phyloP scores from a whole-genome alignment of 169 alveolate genomes.

The Plasmodium inui region DNA sequence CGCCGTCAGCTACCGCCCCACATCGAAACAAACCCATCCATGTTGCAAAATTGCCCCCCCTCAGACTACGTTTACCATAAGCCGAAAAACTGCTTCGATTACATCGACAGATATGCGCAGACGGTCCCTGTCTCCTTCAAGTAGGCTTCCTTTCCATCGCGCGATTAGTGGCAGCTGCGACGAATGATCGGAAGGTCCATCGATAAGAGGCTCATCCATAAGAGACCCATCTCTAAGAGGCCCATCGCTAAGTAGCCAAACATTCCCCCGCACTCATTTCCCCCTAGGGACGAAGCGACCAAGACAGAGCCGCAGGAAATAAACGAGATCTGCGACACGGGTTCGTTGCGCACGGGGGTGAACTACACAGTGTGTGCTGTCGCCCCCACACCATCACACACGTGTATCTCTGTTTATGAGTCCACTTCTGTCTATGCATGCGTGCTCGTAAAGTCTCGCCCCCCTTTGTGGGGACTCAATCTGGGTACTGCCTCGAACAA shows the following conservation, averaged over 20 bases:
- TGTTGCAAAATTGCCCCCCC: not conserved
- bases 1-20: not conserved
- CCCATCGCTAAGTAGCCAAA: not conserved
- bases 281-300: slow-evolving; percentile 55
- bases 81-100: slow-evolving; percentile 61
- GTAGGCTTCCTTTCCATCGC: slow-evolving; percentile 3
- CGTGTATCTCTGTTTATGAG: not conserved
- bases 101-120: slow-evolving; percentile 56
- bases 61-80: slow-evolving; percentile 46
- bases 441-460: not conserved
- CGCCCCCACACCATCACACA: not conserved
- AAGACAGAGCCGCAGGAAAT: slow-evolving; percentile 74
- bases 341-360: slow-evolving; percentile 6
- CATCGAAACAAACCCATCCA: not conserved
- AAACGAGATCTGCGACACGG: slow-evolving; percentile 73
- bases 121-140: slow-evolving; percentile 56
- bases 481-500: not conserved
- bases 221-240: too few relatives aligned
- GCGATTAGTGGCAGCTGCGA: not conserved
- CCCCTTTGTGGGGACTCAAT: not conserved
- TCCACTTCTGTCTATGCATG: not conserved
- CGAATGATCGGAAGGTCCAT: not conserved
- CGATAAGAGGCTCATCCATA: not conserved
- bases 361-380: not conserved
- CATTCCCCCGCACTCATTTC: not conserved